Percentiles rank a stretch among this genome's conserved stretches.
Evolutionary conservation across 345 rosid species (phyloP).

Genomic region (Sonneratia alba): DNA sequence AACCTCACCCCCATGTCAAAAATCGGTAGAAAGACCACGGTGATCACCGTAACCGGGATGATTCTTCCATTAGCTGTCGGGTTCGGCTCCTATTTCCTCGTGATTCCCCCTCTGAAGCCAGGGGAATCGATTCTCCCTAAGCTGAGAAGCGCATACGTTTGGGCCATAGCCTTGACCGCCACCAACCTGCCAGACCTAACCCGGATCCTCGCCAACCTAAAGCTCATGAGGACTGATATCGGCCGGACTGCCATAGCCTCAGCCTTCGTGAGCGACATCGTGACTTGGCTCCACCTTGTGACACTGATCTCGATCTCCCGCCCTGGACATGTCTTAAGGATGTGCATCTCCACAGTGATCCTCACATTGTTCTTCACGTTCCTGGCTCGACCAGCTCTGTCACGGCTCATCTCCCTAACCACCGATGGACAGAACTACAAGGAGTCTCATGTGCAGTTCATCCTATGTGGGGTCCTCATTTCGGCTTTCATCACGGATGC

Average conservation of each 20-base stretch:
- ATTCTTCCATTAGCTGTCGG: constrained; percentile 28
- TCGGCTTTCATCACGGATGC: constrained; percentile 39
- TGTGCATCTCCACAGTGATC: constrained; percentile 11
- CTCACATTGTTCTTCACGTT: constrained; percentile 28
- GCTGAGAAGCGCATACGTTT: constrained; percentile 23
- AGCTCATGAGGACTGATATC: constrained; percentile 51
- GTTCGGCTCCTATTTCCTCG: constrained; percentile 17
- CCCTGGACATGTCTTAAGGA: background rate
- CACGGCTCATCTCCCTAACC: constrained; percentile 23
- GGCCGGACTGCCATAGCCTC: constrained; percentile 45
- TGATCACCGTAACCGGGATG: constrained; percentile 30
- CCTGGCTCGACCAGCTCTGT: constrained; percentile 29
- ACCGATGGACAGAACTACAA: constrained; percentile 18
- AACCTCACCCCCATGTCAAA: constrained; percentile 32
- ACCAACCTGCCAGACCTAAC: constrained; percentile 61
- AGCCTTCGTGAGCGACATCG: constrained; percentile 34
- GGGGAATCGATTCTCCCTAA: constrained; percentile 6
- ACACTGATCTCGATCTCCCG: constrained; percentile 11
- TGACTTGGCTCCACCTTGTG: constrained; percentile 42
- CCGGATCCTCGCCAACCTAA: constrained; percentile 45
- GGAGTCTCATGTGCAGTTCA: constrained; percentile 37
- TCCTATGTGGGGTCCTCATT: constrained; percentile 30
- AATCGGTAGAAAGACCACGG: constrained; percentile 15
- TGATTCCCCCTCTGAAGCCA: background rate
- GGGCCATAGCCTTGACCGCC: constrained; percentile 36